A percentile compares a stretch with the other conserved stretches of the same genome.
Evolutionary conservation across 106 monocot species (phyloP).

Genomic region (Triglochin maritima): DNA sequence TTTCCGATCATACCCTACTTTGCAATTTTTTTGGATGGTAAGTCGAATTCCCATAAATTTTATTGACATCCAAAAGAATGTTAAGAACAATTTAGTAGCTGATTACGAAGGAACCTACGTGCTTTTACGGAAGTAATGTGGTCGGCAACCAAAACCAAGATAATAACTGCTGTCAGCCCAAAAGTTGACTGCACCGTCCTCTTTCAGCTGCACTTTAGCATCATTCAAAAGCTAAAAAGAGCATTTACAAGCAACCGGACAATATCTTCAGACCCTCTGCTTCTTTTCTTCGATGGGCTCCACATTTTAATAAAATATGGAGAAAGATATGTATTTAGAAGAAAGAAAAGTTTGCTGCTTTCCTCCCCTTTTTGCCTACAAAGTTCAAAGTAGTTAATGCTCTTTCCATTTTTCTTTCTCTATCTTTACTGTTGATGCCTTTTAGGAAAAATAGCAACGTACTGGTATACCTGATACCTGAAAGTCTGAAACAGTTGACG

Average conservation of each 20-base stretch:
- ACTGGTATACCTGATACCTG: too few species aligned
- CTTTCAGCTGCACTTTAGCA: neutral
- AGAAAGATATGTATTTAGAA: neutral
- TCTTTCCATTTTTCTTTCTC: too few species aligned
- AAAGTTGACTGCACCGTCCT: neutral
- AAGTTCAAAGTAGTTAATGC: neutral
- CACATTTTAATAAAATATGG: neutral
- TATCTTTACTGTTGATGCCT: too few species aligned
- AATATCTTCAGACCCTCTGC: neutral
- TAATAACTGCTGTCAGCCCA: neutral
- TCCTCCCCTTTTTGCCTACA: neutral
- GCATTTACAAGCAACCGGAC: neutral
- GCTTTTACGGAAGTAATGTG: too few species aligned
- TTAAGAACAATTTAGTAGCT: neutral
- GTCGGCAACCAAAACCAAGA: neutral
- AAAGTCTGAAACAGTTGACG: too few species aligned
- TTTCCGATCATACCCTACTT: too few species aligned
- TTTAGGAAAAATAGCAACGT: too few species aligned
- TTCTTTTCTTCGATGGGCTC: neutral
- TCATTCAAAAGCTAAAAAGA: slow-evolving; percentile 1
- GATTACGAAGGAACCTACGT: neutral
- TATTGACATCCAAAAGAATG: neutral
- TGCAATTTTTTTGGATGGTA: neutral
- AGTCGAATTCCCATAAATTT: neutral
- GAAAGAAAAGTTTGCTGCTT: neutral